Percentiles rank a stretch among this genome's conserved stretches.
Conservation (phyloP, 225 moss, liverwort and hornwort species). For the Pseudisothecium myosuroides region DNA sequence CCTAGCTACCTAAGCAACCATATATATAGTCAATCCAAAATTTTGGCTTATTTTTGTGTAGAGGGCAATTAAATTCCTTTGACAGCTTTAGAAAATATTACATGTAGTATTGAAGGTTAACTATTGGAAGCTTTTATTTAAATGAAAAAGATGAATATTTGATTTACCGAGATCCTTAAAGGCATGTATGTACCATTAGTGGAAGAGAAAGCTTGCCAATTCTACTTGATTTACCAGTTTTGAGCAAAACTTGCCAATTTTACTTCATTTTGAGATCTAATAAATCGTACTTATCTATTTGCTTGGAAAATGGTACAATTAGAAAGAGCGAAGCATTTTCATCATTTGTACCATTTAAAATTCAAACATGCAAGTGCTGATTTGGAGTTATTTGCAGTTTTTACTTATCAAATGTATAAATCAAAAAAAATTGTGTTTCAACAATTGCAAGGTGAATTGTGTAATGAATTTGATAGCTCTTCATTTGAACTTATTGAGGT, state of each 20-base stretch:
- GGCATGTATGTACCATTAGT: neutral
- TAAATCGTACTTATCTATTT: neutral
- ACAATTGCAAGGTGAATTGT: neutral
- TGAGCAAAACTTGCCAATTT: neutral
- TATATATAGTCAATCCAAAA: fast-evolving
- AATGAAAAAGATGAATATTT: neutral
- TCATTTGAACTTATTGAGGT: neutral
- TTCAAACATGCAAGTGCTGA: neutral
- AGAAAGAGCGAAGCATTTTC: neutral
- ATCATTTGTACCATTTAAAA: neutral
- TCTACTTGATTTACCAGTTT: too few species aligned
- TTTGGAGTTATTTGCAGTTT: neutral
- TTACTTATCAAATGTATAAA: neutral
- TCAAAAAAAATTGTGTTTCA: neutral
- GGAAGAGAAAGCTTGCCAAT: neutral
- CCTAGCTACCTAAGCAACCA: neutral
- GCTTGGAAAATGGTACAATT: too few species aligned
- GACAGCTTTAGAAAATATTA: fast-evolving
- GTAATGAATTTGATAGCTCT: neutral
- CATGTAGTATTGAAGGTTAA: neutral
- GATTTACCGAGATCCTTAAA: neutral
- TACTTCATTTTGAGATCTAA: neutral
- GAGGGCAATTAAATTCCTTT: fast-evolving
- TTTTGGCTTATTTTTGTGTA: fast-evolving
- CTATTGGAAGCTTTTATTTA: neutral